Evolutionary conservation across 164 flowering plant genomes (phyloP), one percentile per base, ranked within the genome.

Genomic region (Dillenia suffruticosa): DNA sequence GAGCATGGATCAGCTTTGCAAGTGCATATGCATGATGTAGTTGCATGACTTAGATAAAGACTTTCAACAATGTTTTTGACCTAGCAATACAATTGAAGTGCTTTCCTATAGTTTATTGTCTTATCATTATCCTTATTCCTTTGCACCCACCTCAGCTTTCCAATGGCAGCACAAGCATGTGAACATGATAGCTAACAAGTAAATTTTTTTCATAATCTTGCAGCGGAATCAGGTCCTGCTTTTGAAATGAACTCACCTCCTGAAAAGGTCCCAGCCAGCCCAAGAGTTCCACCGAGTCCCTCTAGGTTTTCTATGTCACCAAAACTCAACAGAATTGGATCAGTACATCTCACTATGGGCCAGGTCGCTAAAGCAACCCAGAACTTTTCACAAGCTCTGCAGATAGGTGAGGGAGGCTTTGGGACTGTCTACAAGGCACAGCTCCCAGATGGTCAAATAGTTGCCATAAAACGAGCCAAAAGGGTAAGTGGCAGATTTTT

Each of bases 401-500:
- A 55, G 70, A 79, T 95, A 24, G 97, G 99, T 45, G 96, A 89
- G 77, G 97, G 97, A 64, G 97, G 88, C 11, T 89, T 86, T 79
- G 99, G 96, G 62, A 81, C 84, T 64, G 97, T 95, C 46, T 95
- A 88, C 78, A 88, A 69, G 74, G 99, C 86, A 46, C 78, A 75
- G 49, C 76, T 95, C 52, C 84, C 71, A 58, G 87, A 82, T 75
- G 97, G 97, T 50, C 93, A 78, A 45, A 60, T 82, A 45, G 96
- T 95, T 63, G 93, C 99, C 61, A 77, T 95, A 56, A 95, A 95
- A 76, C 83, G 97, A 64, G 97, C 97, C 66, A 92, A 82, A 71
- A 86, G 77, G 96, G 99, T 89, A 75, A 48, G 58, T 11, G 0
- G 44, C 49, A 51, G 44, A 56, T 63, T 45, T 5, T 6, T 32